Base-by-base conservation (phyloP, 1,139 yeast species). In the Zygoascus hellenicus region DNA sequence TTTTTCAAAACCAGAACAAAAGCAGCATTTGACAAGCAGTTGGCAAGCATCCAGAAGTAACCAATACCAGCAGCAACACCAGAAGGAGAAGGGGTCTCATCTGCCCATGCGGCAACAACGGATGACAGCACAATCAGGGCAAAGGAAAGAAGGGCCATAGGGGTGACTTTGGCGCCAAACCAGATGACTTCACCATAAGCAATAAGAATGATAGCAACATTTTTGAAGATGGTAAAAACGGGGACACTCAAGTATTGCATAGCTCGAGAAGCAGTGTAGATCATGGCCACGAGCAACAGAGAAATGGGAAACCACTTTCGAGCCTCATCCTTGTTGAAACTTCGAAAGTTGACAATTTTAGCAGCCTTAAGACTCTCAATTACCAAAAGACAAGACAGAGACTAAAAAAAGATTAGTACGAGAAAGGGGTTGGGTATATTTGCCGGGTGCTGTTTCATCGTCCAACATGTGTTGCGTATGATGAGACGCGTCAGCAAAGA, bases 161-260 rank as follows among this genome's bases (percentile, higher is more conserved):
- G 70, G 48, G 96, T 82, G 60, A 92, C 97, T 52, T 76, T 72
- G 55, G 97, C 97, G 52, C 97, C 96, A 62, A 92, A 92, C 95
- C 97, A 92, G 55, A 94, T 62, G 40, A 90, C 97, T 72, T 92
- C 98, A 71, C 97, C 97, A 66, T 92, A 92, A 42, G 98, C 98
- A 67, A 92, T 92, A 65, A 92, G 75, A 59, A 92, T 92, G 63
- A 92, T 92, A 53, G 98, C 92, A 69, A 94, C 80, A 71, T 92
- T 92, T 76, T 94, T 92, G 81, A 94, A 92, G 61, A 92, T 92
- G 57, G 98, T 94, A 75, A 89, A 92, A 50, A 92, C 95, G 46
- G 98, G 98, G 53, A 92, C 92, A 47, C 92, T 76, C 64, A 92
- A 79, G 71, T 71, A 88, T 69, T 88, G 95, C 64, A 92, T 75